Conservation (phyloP, 169 alveolate genomes). For the Plasmodium reichenowi region DNA sequence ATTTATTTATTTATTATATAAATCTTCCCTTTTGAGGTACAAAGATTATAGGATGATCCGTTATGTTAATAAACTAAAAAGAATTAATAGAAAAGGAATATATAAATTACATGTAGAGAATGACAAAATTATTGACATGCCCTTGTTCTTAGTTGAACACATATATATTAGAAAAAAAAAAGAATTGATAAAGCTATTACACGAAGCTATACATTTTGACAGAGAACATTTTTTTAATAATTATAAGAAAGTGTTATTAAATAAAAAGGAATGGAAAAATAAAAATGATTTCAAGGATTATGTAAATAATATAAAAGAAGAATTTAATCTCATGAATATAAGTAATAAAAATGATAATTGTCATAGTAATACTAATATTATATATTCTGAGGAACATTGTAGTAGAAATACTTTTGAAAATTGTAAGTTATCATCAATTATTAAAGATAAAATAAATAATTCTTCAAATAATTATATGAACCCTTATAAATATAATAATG, state of each 20-base stretch:
- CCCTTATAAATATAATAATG: conserved; percentile 64
- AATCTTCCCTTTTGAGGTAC: neutral
- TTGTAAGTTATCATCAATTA: too few species aligned
- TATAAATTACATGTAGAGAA: conserved; percentile 64
- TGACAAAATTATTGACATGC: conserved; percentile 73
- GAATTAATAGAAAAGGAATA: conserved; percentile 31
- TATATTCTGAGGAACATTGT: too few species aligned
- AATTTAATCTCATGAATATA: neutral
- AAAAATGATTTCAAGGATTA: neutral
- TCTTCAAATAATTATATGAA: neutral
- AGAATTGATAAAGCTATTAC: conserved; percentile 40
- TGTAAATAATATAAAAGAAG: neutral
- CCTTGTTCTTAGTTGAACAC: conserved; percentile 63
- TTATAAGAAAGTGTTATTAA: conserved; percentile 48
- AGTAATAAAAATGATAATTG: neutral
- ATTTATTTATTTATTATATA: neutral
- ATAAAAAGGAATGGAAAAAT: neutral
- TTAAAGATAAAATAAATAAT: too few species aligned
- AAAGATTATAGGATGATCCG: conserved; percentile 29
- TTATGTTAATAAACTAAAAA: conserved; percentile 17
- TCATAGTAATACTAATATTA: neutral
- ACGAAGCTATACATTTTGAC: conserved; percentile 49
- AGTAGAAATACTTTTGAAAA: too few species aligned
- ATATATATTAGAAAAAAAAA: conserved; percentile 52
- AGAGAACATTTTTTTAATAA: conserved; percentile 41